These are phyloP conservation scores for Cordyceps tenuipes DNA, from an alignment of 2,329 filamentous ascomycete species.

Conservation along the genomic window DNA sequence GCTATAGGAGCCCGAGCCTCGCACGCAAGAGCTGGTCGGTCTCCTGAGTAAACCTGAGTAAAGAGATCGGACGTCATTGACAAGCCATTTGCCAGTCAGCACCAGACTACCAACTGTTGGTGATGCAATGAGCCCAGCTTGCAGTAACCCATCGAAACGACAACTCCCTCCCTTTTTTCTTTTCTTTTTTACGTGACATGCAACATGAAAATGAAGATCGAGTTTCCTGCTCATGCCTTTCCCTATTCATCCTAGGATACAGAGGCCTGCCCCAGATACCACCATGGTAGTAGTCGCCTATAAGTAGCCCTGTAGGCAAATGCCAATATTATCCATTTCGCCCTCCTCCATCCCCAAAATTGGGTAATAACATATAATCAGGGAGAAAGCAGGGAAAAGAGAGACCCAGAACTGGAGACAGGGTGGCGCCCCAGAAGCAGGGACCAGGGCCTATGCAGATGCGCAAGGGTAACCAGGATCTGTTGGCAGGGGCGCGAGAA, in stretches of 20 bases:
- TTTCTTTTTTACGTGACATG: no score
- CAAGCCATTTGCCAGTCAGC: background rate
- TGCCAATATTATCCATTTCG: background rate
- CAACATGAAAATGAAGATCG: background rate
- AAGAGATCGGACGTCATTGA: background rate
- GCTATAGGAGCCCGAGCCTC: no score
- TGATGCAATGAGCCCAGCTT: background rate
- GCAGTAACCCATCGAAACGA: background rate
- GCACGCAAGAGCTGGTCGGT: no score
- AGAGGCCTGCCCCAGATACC: background rate
- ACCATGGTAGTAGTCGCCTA: background rate
- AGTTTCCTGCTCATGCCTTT: background rate
- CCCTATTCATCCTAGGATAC: background rate
- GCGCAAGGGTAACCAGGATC: background rate
- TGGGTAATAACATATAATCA: background rate
- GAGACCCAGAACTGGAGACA: background rate
- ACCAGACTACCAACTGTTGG: background rate
- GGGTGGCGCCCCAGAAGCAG: background rate
- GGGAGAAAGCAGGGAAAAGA: background rate
- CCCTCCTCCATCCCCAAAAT: background rate
- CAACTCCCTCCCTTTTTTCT: background rate
- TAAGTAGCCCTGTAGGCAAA: background rate
- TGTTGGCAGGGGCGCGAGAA: background rate
- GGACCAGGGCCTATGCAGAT: slow-evolving; percentile 4
- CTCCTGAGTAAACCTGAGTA: no score